Percentiles rank a stretch among this genome's conserved stretches.
phyloP scores from a whole-genome alignment of 495 filamentous ascomycete genomes.

The Beverwykella pulmonaria region DNA sequence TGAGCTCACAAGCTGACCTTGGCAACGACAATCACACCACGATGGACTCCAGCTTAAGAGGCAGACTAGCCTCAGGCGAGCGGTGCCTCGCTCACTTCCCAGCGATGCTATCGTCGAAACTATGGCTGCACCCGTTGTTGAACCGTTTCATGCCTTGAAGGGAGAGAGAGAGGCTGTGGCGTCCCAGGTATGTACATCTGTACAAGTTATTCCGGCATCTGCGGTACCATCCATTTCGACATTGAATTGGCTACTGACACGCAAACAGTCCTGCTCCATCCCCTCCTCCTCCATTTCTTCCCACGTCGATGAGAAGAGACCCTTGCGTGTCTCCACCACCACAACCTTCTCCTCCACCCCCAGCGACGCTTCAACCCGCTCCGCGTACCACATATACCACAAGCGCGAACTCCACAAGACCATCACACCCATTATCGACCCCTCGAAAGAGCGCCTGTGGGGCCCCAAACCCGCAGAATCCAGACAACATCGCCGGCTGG shows the following conservation, averaged over 20 bases:
- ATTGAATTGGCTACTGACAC: neutral
- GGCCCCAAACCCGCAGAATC: neutral
- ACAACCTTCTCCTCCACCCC: neutral
- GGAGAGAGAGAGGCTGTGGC: neutral
- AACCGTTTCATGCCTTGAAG: neutral
- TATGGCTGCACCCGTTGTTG: neutral
- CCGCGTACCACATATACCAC: slow-evolving; percentile 2
- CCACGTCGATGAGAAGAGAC: neutral
- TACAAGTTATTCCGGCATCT: no score
- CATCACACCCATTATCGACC: neutral
- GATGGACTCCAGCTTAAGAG: neutral
- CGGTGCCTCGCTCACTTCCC: neutral
- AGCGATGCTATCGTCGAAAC: neutral
- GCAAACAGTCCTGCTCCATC: neutral
- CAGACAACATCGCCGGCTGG: neutral
- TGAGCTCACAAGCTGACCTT: neutral
- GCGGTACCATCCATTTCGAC: no score
- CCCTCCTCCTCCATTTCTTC: neutral
- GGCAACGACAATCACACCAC: neutral
- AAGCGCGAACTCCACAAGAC: neutral
- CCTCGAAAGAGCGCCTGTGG: neutral
- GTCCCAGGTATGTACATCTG: no score
- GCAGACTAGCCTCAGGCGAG: neutral
- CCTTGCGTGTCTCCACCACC: neutral
- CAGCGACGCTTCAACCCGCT: neutral